Conservation (phyloP, 345 rosid genomes). For the Hibiscus syriacus region DNA sequence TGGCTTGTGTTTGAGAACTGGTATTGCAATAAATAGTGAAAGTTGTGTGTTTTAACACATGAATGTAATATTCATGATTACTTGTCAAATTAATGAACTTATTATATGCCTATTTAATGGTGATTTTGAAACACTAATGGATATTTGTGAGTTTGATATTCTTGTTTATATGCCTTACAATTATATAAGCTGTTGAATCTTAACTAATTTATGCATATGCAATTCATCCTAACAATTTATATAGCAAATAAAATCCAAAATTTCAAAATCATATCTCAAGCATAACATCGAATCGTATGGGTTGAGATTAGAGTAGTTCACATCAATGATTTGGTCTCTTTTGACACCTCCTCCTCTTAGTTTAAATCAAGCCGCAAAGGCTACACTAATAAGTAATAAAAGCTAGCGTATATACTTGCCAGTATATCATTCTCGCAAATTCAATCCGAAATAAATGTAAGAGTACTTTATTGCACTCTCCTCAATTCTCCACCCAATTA, state of each 20-base stretch:
- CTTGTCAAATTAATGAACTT: too few relatives aligned
- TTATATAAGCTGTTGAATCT: background rate
- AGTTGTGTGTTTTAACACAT: too few relatives aligned
- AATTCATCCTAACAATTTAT: background rate
- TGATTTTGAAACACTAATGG: background rate
- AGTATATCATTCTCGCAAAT: background rate
- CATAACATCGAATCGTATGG: too few relatives aligned
- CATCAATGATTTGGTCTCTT: background rate
- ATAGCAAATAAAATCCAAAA: background rate
- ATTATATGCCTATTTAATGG: background rate
- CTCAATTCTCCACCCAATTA: background rate
- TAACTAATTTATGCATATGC: background rate
- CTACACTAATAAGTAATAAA: background rate
- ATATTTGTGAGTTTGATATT: background rate
- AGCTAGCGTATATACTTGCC: background rate
- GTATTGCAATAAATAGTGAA: background rate
- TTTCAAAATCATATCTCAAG: background rate
- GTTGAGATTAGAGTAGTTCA: background rate
- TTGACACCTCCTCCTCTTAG: background rate
- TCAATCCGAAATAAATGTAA: background rate
- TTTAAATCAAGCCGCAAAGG: background rate
- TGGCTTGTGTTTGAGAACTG: background rate
- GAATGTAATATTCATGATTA: too few relatives aligned
- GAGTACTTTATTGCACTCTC: background rate
- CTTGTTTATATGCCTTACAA: background rate